phyloP scores from a whole-genome alignment of 768 basidiomycete genomes.

The Termitomyces bulborhizus region DNA sequence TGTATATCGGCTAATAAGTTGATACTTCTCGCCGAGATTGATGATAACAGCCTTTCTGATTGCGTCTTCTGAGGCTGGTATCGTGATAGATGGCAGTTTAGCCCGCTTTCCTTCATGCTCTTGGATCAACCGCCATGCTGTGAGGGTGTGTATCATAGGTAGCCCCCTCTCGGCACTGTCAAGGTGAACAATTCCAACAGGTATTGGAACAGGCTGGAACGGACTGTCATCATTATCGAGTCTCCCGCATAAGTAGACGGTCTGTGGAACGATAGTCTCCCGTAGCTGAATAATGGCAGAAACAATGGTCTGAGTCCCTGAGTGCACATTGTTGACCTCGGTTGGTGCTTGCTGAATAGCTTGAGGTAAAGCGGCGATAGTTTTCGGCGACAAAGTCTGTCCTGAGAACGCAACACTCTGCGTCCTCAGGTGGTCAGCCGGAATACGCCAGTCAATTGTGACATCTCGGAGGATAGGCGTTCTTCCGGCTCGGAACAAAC shows the following conservation, averaged over 20 bases:
- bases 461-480: slow-evolving; percentile 39
- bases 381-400: slow-evolving; percentile 12
- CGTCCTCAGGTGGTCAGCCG: slow-evolving; percentile 16
- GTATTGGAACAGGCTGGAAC: slow-evolving; percentile 23
- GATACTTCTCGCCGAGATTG: slow-evolving; percentile 43
- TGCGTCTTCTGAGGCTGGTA: slow-evolving; percentile 24
- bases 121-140: slow-evolving; percentile 49
- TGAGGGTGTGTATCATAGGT: slow-evolving; percentile 45
- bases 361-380: slow-evolving; percentile 21
- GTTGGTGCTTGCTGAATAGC: slow-evolving; percentile 30
- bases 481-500: slow-evolving; percentile 45
- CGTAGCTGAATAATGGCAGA: slow-evolving; percentile 27
- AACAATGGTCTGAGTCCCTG: slow-evolving; percentile 27
- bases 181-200: slow-evolving; percentile 25
- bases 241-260: slow-evolving; percentile 26
- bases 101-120: slow-evolving; percentile 34
- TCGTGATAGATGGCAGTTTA: slow-evolving; percentile 24
- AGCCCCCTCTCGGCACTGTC: slow-evolving; percentile 25
- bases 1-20: slow-evolving; percentile 45
- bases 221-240: slow-evolving; percentile 26
- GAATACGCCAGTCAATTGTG: slow-evolving; percentile 44
- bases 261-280: slow-evolving; percentile 21
- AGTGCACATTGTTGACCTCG: slow-evolving; percentile 25
- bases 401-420: slow-evolving; percentile 15
- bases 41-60: slow-evolving; percentile 40